Evolutionary conservation across 495 filamentous ascomycete species (phyloP), one percentile per base, ranked within the genome.

Genomic region (Hyaloscypha hepaticicola): DNA sequence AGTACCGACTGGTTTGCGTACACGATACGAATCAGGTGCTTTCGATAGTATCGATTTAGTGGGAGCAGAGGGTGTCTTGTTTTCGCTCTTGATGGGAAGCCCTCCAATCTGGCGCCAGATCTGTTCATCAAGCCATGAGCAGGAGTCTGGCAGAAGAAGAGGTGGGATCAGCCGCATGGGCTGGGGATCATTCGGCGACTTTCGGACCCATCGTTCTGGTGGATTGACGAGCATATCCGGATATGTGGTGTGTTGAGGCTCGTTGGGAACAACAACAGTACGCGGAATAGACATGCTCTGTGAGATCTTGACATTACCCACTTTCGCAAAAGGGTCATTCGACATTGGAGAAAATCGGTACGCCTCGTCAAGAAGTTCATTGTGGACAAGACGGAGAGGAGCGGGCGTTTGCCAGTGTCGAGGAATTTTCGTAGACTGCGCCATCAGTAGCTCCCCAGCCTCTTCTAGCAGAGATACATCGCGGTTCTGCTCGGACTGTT

Each of bases 381-480:
- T 7, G 6, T 6, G 4, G 5, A 8, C 3, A 53, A 21, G 25
- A 25, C 11, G 50, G 25, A 8, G 5, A 25, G 50, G 22, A 27
- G 50, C 1, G 11, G 50, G 25, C 25, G 25, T 12, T 53, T 26
- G 21, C 50, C 21, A 53, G 22, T 24, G 22, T 25, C 0, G 8
- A 5, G 50, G 50, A 26, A 9, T 3, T 16, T 21, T 63, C 60
- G 50, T 53, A 0, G 50, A 24, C 50, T 64, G 62, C 41, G 22
- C 24, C 53, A 34, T 58, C 9, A 66, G 27, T 1, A 66, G 50
- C 14, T 51, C 14, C n/a, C 64, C 57, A 31, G 64, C 64, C 24
- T 61, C 58, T 21, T 61, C 48, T 14, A 66, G 41, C 9, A 66
- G 24, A 5, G 58, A 61, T 2, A 66, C 58, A 48, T 66, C 64